Evolutionary conservation across 2,329 filamentous ascomycete species (phyloP).

Genomic region (Chaetomiaceae sp.): DNA sequence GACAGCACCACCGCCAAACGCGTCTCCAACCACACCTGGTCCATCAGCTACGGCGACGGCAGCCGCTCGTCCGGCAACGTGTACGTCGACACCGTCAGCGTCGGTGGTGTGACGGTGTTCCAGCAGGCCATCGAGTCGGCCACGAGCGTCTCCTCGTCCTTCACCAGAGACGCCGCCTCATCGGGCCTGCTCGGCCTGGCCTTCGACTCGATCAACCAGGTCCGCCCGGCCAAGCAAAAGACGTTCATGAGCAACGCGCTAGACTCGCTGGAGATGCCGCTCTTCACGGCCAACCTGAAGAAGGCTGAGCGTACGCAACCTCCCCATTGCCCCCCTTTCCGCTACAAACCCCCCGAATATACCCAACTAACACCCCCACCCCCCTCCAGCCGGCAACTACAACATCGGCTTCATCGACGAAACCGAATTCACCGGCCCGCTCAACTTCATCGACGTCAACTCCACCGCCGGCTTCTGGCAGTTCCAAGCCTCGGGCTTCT

Average conservation of each 20-base stretch:
- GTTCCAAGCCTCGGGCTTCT: constrained; percentile 52
- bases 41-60: constrained; percentile 60
- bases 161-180: constrained; percentile 30
- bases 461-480: constrained; percentile 43
- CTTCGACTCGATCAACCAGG: constrained; percentile 55
- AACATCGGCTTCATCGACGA: constrained; percentile 48
- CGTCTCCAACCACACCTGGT: constrained; percentile 43
- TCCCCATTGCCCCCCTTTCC: constrained; percentile 38
- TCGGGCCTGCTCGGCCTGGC: constrained; percentile 53
- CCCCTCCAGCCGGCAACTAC: constrained; percentile 31
- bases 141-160: constrained; percentile 45
- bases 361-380: constrained; percentile 40
- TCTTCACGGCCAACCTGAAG: constrained; percentile 35
- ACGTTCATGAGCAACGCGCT: constrained; percentile 40
- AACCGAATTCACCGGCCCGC: constrained; percentile 50
- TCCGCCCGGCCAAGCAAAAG: constrained; percentile 48
- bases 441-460: constrained; percentile 53
- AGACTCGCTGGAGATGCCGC: constrained; percentile 30
- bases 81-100: constrained; percentile 57
- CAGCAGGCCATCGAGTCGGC: constrained; percentile 62
- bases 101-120: constrained; percentile 55
- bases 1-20: constrained; percentile 39
- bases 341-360: constrained; percentile 37
- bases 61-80: constrained; percentile 57
- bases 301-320: constrained; percentile 32